A percentile compares a stretch with the other conserved stretches of the same genome.
Conservation (phyloP, 192 early-diverging fungal species). For the Backusella macrospora region DNA sequence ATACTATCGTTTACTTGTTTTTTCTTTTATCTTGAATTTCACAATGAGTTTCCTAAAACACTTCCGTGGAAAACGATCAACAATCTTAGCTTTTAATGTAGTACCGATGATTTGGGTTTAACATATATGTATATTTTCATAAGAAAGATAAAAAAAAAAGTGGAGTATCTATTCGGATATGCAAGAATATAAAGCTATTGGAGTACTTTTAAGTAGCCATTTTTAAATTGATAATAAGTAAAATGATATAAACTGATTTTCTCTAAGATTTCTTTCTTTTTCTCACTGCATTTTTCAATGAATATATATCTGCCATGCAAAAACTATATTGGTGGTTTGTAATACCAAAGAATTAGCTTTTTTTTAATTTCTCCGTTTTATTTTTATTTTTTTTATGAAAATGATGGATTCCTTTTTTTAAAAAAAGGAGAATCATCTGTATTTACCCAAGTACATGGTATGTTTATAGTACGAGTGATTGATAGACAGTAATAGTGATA, state of each 20-base stretch:
- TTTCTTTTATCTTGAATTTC: neutral
- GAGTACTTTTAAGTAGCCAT: too few relatives aligned
- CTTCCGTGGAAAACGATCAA: neutral
- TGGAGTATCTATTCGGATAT: too few relatives aligned
- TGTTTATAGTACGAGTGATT: too few relatives aligned
- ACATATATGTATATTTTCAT: neutral
- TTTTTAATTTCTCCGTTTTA: constrained; percentile 8
- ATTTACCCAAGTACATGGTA: neutral
- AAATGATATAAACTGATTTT: neutral
- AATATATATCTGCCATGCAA: neutral
- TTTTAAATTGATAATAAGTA: too few relatives aligned
- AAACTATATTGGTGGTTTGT: neutral
- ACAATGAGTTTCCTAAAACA: neutral
- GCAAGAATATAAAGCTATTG: too few relatives aligned
- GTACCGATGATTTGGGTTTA: neutral
- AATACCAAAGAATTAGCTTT: neutral
- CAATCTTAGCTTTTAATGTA: neutral
- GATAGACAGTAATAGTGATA: neutral
- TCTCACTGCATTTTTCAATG: neutral
- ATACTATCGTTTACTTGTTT: neutral
- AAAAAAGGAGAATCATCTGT: neutral
- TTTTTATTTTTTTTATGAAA: neutral
- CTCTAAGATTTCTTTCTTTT: neutral
- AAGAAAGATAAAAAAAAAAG: too few relatives aligned
- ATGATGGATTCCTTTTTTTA: neutral